Conservation (phyloP, 2,329 filamentous ascomycete species). For the Colletotrichum lini region DNA sequence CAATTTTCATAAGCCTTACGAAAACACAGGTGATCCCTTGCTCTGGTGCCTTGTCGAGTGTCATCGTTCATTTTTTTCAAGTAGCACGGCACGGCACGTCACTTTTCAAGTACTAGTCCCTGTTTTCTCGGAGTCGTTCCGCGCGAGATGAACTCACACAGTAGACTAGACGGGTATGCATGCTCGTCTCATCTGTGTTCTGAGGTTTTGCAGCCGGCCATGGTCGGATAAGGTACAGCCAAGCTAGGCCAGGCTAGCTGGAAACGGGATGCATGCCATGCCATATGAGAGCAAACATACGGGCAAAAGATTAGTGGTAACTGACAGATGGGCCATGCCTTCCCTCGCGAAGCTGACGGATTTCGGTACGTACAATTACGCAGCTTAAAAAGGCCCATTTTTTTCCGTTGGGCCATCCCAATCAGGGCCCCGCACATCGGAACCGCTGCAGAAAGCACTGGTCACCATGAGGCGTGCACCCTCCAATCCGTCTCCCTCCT, state of each 20-base stretch:
- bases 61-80: neutral
- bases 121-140: too few species aligned
- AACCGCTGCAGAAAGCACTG: slow-evolving; percentile 8
- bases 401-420: neutral
- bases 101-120: slow-evolving; percentile 6
- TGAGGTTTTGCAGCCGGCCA: neutral
- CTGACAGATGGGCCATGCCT: slow-evolving; percentile 13
- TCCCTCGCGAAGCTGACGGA: slow-evolving; percentile 16
- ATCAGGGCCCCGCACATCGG: neutral
- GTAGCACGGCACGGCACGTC: neutral
- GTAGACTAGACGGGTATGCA: neutral
- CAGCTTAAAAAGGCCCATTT: too few species aligned
- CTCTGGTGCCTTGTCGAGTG: neutral
- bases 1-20: slow-evolving; percentile 33
- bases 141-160: neutral
- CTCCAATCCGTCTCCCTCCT: neutral
- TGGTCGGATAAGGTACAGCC: neutral
- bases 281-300: neutral
- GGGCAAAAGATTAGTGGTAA: slow-evolving; percentile 9
- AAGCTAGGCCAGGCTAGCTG: neutral
- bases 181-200: neutral
- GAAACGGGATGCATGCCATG: neutral
- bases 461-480: neutral
- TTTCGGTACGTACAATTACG: too few species aligned
- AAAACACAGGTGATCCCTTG: slow-evolving; percentile 16